Conservation (phyloP, 1,284 basidiomycete genomes). For the Cryptococcus sp. region DNA sequence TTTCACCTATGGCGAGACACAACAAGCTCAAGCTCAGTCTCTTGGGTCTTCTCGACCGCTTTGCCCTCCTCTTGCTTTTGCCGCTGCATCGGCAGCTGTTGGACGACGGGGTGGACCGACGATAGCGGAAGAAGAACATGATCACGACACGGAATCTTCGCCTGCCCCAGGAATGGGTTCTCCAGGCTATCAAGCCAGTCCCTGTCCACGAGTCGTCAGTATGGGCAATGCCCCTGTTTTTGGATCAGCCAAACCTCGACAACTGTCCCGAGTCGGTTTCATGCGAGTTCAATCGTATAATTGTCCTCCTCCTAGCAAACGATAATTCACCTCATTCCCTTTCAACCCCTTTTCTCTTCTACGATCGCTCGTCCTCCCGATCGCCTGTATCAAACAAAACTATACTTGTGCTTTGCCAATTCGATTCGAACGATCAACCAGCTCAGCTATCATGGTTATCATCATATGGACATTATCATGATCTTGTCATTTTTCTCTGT, state of each 20-base stretch:
- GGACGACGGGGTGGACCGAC: slow-evolving; percentile 25
- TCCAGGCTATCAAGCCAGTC: slow-evolving; percentile 21
- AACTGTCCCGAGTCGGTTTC: slow-evolving; percentile 23
- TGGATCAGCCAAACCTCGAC: slow-evolving; percentile 36
- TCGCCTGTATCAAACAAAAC: too few species aligned
- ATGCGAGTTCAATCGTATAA: slow-evolving; percentile 23
- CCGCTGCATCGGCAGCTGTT: slow-evolving; percentile 35
- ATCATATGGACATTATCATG: too few species aligned
- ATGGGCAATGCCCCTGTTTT: slow-evolving; percentile 37
- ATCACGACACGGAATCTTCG: slow-evolving; percentile 28
- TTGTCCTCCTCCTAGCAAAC: too few species aligned
- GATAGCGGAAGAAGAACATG: slow-evolving; percentile 36
- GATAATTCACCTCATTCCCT: too few species aligned
- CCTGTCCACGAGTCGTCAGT: slow-evolving; percentile 28
- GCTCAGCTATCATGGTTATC: too few species aligned
- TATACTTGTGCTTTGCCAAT: too few species aligned
- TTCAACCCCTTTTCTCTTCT: too few species aligned
- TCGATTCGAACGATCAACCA: too few species aligned
- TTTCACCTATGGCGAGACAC: slow-evolving; percentile 73
- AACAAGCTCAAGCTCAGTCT: slow-evolving; percentile 4
- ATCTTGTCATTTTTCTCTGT: too few species aligned
- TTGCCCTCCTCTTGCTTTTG: slow-evolving; percentile 39
- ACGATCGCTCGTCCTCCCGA: too few species aligned
- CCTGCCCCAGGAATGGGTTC: slow-evolving; percentile 9
- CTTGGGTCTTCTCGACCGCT: slow-evolving; percentile 17